Evolutionary conservation across 2,329 filamentous ascomycete species (phyloP).

Genomic region (Colletotrichum destructivum): DNA sequence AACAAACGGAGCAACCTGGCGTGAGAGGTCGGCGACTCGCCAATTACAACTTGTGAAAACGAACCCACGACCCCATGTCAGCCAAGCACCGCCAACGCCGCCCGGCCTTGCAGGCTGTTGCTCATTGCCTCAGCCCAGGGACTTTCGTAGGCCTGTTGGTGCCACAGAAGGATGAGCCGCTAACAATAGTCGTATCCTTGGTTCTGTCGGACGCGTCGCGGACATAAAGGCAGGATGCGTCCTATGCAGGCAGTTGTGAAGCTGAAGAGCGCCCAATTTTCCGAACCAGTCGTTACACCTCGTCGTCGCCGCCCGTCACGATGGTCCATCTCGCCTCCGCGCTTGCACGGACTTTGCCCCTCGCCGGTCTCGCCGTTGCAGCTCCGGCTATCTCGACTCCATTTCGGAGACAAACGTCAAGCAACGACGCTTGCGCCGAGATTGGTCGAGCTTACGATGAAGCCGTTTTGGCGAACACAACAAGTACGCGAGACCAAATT

Average conservation of each 20-base stretch:
- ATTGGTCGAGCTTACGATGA: conserved; percentile 18
- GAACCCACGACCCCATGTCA: not conserved
- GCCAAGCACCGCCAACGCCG: conserved; percentile 9
- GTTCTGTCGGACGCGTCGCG: not conserved
- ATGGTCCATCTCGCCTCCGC: conserved; percentile 16
- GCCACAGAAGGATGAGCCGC: conserved; percentile 3
- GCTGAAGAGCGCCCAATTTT: no score
- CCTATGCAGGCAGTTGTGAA: not conserved
- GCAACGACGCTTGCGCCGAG: conserved; percentile 23
- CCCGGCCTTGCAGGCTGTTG: not conserved
- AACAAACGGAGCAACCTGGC: not conserved
- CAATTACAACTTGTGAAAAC: not conserved
- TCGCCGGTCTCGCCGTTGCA: conserved; percentile 9
- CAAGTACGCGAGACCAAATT: not conserved
- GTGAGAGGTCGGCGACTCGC: not conserved
- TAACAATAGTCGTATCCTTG: not conserved
- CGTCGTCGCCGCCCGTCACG: not conserved
- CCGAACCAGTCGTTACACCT: not conserved
- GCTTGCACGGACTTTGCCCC: not conserved
- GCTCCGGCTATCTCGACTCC: conserved; percentile 5
- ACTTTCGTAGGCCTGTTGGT: conserved; percentile 2
- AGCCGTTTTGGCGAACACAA: not conserved
- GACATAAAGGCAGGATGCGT: not conserved
- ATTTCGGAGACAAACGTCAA: not conserved
- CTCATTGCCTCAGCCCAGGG: not conserved